These are phyloP conservation scores for Lactarius indigo DNA, from an alignment of 768 basidiomycete species.

Conservation along the genomic window DNA sequence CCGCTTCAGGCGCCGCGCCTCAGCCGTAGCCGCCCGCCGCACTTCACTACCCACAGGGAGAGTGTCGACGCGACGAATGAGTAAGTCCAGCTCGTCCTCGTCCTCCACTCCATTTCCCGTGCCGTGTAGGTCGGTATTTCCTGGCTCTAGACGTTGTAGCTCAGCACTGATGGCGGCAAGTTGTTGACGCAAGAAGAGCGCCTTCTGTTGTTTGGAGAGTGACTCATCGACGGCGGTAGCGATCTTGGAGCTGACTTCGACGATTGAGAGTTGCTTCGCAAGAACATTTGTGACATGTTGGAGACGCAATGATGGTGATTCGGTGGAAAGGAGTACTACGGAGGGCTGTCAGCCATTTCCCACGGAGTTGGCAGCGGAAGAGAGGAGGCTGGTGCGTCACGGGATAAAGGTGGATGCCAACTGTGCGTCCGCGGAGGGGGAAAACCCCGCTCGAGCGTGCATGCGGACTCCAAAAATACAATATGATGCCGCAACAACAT, in stretches of 20 bases:
- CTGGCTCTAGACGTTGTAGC: constrained; percentile 49
- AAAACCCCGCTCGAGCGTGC: too few species aligned
- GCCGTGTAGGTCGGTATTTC: constrained; percentile 2
- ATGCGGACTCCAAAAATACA: too few species aligned
- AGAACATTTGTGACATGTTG: constrained; percentile 66
- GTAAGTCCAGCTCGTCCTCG: constrained; percentile 72
- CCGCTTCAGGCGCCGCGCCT: constrained; percentile 79
- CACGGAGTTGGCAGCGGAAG: neutral
- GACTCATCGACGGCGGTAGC: constrained; percentile 77
- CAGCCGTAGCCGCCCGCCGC: constrained; percentile 73
- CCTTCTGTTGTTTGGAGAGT: constrained; percentile 82
- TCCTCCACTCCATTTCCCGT: constrained; percentile 42
- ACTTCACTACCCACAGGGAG: constrained; percentile 74
- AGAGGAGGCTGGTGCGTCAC: neutral
- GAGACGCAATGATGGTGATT: constrained; percentile 58
- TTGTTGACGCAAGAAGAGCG: constrained; percentile 80
- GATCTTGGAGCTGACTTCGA: constrained; percentile 79
- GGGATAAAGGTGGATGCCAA: neutral
- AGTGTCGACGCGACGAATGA: constrained; percentile 69
- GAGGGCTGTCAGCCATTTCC: neutral
- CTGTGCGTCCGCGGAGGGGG: too few species aligned
- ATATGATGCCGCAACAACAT: neutral
- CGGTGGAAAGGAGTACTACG: constrained; percentile 60
- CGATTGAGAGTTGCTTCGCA: constrained; percentile 70
- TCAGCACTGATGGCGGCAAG: constrained; percentile 77